A percentile compares a stretch with the other conserved stretches of the same genome.
Evolutionary conservation across 495 filamentous ascomycete species (phyloP).

Genomic region (Lichenothelia convexa): DNA sequence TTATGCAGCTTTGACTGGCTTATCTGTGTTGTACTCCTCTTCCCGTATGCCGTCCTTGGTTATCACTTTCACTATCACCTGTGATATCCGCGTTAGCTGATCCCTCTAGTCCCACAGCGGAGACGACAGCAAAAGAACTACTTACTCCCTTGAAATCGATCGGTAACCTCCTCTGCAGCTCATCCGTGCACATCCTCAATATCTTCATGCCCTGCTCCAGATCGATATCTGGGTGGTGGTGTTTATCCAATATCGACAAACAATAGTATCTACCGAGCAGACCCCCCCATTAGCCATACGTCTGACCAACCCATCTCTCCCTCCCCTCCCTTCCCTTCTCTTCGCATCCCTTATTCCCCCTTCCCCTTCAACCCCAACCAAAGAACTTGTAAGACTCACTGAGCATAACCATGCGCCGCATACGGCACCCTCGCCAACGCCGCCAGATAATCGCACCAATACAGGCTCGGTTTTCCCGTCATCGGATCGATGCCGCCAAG

Average conservation of each 20-base stretch:
- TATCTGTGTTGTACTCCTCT: slow-evolving; percentile 50
- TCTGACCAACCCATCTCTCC: background rate
- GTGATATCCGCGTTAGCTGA: too few species aligned
- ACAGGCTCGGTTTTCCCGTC: slow-evolving; percentile 68
- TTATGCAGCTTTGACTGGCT: slow-evolving; percentile 48
- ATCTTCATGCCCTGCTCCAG: slow-evolving; percentile 79
- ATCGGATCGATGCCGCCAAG: slow-evolving; percentile 83
- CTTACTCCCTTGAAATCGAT: slow-evolving; percentile 95
- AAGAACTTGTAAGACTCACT: slow-evolving; percentile 38
- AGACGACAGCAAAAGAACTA: too few species aligned
- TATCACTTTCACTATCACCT: slow-evolving; percentile 79
- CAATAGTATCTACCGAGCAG: slow-evolving; percentile 68
- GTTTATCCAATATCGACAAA: slow-evolving; percentile 90
- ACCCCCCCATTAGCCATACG: too few species aligned
- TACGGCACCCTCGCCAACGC: slow-evolving; percentile 76
- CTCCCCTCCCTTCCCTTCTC: background rate
- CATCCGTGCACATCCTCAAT: slow-evolving; percentile 82
- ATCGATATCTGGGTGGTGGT: slow-evolving; percentile 83
- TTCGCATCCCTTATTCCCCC: too few species aligned
- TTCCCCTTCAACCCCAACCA: background rate
- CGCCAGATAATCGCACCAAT: slow-evolving; percentile 96
- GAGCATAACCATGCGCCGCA: slow-evolving; percentile 93
- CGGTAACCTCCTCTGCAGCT: slow-evolving; percentile 86
- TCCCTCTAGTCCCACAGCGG: too few species aligned
- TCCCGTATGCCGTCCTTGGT: slow-evolving; percentile 79